Percentiles rank a stretch among this genome's conserved stretches.
These are phyloP conservation scores for Cercospora nicotianae DNA, from an alignment of 2,329 filamentous ascomycete species.

Conservation along the genomic window DNA sequence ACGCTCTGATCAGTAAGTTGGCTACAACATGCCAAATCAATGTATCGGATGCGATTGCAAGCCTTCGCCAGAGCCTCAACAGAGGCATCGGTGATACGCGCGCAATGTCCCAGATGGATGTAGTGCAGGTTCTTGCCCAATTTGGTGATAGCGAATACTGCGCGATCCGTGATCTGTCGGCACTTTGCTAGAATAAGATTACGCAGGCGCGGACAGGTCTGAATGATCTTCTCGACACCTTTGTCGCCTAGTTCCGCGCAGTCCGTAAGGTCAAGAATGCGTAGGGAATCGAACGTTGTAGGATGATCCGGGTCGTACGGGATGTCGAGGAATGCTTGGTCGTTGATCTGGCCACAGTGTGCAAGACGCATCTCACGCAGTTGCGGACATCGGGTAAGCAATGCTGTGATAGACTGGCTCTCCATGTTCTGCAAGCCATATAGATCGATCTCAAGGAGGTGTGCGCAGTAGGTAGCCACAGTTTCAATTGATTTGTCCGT, in stretches of 20 bases:
- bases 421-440: slow-evolving; percentile 80
- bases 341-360: slow-evolving; percentile 79
- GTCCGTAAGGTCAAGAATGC: slow-evolving; percentile 90
- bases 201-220: slow-evolving; percentile 79
- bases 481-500: slow-evolving; percentile 79
- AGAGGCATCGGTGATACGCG: slow-evolving; percentile 83
- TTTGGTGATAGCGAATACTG: slow-evolving; percentile 81
- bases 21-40: slow-evolving; percentile 92
- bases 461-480: slow-evolving; percentile 83
- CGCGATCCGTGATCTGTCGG: slow-evolving; percentile 82
- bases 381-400: slow-evolving; percentile 74
- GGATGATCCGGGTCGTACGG: slow-evolving; percentile 58
- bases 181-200: slow-evolving; percentile 96
- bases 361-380: slow-evolving; percentile 88
- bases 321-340: slow-evolving; percentile 81
- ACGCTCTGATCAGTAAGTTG: slow-evolving; percentile 87
- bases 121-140: slow-evolving; percentile 97
- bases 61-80: slow-evolving; percentile 78
- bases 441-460: slow-evolving; percentile 94
- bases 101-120: slow-evolving; percentile 91
- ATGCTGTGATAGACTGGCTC: slow-evolving; percentile 77
- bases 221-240: slow-evolving; percentile 84
- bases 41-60: slow-evolving; percentile 95
- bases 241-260: slow-evolving; percentile 81
- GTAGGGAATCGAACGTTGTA: slow-evolving; percentile 72